Percentiles rank a stretch among this genome's conserved stretches.
These are phyloP conservation scores for Amanita brunnescens DNA, from an alignment of 768 basidiomycete species.

Conservation along the genomic window DNA sequence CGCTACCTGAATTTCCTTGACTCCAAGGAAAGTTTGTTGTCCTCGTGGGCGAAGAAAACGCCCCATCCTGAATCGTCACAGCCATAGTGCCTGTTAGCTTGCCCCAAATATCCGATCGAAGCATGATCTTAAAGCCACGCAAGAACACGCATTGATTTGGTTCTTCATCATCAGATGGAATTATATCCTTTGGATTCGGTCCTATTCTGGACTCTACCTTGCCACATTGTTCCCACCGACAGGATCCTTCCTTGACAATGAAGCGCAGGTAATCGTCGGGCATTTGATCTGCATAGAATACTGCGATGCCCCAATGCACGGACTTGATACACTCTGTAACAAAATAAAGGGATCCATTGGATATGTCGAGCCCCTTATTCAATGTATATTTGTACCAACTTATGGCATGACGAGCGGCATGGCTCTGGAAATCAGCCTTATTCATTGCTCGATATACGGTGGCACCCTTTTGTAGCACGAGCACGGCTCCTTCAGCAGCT, in stretches of 20 bases:
- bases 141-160: conserved; percentile 3
- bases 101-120: background rate
- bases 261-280: background rate
- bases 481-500: background rate
- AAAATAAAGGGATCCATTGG: conserved; percentile 3
- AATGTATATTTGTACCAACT: background rate
- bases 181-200: background rate
- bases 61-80: background rate
- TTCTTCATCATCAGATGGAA: background rate
- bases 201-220: background rate
- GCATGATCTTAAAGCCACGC: conserved; percentile 4
- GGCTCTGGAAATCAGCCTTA: background rate
- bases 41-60: background rate
- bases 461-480: background rate
- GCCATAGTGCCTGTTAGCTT: background rate
- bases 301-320: conserved; percentile 2
- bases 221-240: background rate
- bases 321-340: conserved; percentile 1
- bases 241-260: background rate
- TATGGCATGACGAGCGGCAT: background rate
- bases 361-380: background rate
- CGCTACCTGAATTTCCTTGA: background rate
- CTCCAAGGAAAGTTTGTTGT: background rate
- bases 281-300: background rate
- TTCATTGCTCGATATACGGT: background rate